A percentile compares a stretch with the other conserved stretches of the same genome.
Evolutionary conservation across 2,329 filamentous ascomycete genomes (phyloP).

Genomic region (Xylariaceae sp.): DNA sequence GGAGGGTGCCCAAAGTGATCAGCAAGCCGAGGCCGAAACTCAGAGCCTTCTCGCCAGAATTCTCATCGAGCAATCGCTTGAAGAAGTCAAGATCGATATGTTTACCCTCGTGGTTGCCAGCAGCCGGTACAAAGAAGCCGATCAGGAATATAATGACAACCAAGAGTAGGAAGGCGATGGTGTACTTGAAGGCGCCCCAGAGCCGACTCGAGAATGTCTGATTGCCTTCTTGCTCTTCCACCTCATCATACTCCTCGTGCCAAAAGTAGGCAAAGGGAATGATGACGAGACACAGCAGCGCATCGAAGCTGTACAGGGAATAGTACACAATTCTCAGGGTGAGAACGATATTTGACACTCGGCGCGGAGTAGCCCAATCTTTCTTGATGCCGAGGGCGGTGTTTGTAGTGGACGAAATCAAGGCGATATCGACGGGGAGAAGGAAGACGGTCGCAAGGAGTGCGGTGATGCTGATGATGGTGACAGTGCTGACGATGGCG

Average conservation of each 20-base stretch:
- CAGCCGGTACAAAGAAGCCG: constrained; percentile 88
- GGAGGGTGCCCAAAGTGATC: constrained; percentile 76
- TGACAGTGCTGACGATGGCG: constrained; percentile 73
- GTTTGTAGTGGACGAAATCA: constrained; percentile 83
- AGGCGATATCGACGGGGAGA: constrained; percentile 89
- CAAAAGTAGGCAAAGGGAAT: constrained; percentile 98
- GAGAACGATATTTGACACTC: constrained; percentile 71
- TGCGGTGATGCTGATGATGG: constrained; percentile 80
- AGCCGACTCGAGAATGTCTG: constrained; percentile 69
- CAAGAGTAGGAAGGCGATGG: constrained; percentile 75
- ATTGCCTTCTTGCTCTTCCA: constrained; percentile 74
- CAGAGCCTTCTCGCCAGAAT: constrained; percentile 87
- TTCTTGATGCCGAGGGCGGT: constrained; percentile 78
- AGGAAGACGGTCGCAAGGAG: constrained; percentile 89
- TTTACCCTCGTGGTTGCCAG: constrained; percentile 59
- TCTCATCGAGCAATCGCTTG: constrained; percentile 76
- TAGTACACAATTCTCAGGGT: constrained; percentile 91
- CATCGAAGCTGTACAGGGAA: constrained; percentile 84
- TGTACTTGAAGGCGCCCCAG: constrained; percentile 87
- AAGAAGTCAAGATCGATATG: constrained; percentile 88
- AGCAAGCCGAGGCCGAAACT: constrained; percentile 88
- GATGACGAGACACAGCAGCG: constrained; percentile 79
- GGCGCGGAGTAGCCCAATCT: constrained; percentile 85
- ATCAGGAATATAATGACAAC: constrained; percentile 81
- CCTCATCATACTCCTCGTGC: constrained; percentile 95